These are phyloP conservation scores for Globisporangium echinulatum DNA, from an alignment of 352 stramenopile genomes.

Conservation along the genomic window DNA sequence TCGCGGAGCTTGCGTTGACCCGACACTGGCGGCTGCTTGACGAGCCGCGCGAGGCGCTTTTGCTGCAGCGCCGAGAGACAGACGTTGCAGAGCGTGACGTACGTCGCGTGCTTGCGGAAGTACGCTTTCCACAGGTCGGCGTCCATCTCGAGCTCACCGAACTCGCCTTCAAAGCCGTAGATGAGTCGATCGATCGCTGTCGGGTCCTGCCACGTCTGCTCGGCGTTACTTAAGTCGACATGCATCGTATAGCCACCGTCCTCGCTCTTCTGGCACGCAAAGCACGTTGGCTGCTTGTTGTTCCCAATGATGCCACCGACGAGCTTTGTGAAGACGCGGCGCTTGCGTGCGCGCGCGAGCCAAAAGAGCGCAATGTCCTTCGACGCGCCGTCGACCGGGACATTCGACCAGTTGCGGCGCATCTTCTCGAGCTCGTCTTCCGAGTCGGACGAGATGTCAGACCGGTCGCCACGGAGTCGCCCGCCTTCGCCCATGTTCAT, in stretches of 20 bases:
- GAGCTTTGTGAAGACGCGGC: conserved; percentile 86
- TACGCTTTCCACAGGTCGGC: conserved; percentile 94
- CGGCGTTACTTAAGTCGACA: conserved; percentile 73
- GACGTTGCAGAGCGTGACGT: conserved; percentile 92
- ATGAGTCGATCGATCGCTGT: conserved; percentile 76
- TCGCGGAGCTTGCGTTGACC: conserved; percentile 41
- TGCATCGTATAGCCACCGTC: conserved; percentile 68
- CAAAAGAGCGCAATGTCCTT: conserved; percentile 90
- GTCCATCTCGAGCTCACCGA: conserved; percentile 84
- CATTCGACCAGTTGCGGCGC: conserved; percentile 80
- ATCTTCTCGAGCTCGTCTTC: conserved; percentile 89
- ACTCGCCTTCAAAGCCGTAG: conserved; percentile 67
- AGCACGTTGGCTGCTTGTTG: conserved; percentile 83
- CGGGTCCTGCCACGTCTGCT: conserved; percentile 60
- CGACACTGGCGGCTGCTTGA: conserved; percentile 18
- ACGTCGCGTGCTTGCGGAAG: conserved; percentile 91
- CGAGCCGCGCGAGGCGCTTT: conserved; percentile 32
- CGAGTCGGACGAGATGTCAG: conserved; percentile 90
- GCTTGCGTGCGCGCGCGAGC: conserved; percentile 91
- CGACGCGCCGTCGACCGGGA: conserved; percentile 75
- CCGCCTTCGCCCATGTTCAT: conserved; percentile 89
- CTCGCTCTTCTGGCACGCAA: conserved; percentile 68
- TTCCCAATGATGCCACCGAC: conserved; percentile 75
- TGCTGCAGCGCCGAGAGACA: conserved; percentile 71
- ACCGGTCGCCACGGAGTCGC: conserved; percentile 83